Evolutionary conservation across 2,329 filamentous ascomycete genomes (phyloP), one percentile per base, ranked within the genome.

Genomic region (Fusarium buxicola): DNA sequence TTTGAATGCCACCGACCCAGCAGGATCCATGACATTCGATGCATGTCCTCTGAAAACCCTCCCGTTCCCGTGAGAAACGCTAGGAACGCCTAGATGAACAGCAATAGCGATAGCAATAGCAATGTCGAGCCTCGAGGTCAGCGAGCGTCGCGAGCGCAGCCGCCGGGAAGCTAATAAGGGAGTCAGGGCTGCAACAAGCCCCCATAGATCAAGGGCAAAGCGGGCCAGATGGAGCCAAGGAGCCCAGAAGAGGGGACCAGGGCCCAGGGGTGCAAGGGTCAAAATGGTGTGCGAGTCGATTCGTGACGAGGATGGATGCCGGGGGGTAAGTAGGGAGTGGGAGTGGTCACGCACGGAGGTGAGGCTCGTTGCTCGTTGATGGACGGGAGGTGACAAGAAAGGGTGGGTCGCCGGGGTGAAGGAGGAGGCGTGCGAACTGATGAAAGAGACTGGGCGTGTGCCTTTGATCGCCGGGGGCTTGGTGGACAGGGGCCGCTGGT

Each of bases 341-440:
- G n/a, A 10, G 18, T 54, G 51, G 51, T 46, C 51, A 53, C 35
- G 27, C 35, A 31, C 40, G 18, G 27, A 61, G 36, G 56, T 64
- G 61, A 64, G 60, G 61, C 61, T 64, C 50, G 27, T 52, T 40
- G 50, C 50, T 54, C 43, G 36, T 53, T 57, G 34, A 61, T 61
- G 44, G 57, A 51, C 58, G 57, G 59, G 63, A 65, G 66, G 61
- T 69, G 61, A 68, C 66, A 69, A 68, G 54, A 56, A 46, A 56
- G 48, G 49, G 53, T 69, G 66, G 65, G 40, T 32, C 60, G 50
- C 41, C 35, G 40, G 30, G 18, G 60, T 47, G 51, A 55, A 51
- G 55, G 43, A 50, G 40, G 53, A 48, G 64, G 64, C 11, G 67
- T 70, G 50, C 16, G 15, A 31, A 32, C 7, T 34, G 25, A 24